A percentile compares a stretch with the other conserved stretches of the same genome.
phyloP scores from a whole-genome alignment of 192 early-diverging fungal genomes.

The Coemansia sp. region DNA sequence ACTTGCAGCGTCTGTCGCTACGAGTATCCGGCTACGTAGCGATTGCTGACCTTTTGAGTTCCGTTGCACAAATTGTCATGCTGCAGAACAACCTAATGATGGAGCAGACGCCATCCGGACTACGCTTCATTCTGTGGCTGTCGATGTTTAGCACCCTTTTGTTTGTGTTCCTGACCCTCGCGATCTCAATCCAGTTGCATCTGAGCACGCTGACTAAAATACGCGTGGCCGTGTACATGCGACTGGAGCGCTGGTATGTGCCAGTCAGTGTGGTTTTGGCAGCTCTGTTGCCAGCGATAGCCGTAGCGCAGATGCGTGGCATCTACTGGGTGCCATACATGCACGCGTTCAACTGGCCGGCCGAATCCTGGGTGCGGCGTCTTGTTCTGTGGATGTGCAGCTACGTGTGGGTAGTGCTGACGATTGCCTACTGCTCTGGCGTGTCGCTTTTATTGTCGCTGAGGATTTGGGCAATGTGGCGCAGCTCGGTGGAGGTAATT shows the following conservation, averaged over 20 bases:
- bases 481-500: conserved; percentile 28
- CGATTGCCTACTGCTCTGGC: conserved; percentile 27
- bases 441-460: conserved; percentile 19
- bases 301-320: conserved; percentile 23
- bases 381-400: conserved; percentile 45
- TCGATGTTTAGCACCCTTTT: conserved; percentile 27
- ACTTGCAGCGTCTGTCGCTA: conserved; percentile 33
- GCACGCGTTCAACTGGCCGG: conserved; percentile 44
- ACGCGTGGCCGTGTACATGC: conserved; percentile 32
- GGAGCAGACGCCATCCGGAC: neutral
- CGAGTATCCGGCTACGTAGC: conserved; percentile 38
- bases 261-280: conserved; percentile 17
- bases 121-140: conserved; percentile 41
- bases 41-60: conserved; percentile 11
- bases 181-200: conserved; percentile 40
- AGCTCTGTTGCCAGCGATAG: conserved; percentile 23
- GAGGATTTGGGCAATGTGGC: conserved; percentile 42
- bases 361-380: neutral
- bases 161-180: conserved; percentile 34
- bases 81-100: conserved; percentile 39
- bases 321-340: conserved; percentile 36
- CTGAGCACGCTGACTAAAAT: conserved; percentile 43
- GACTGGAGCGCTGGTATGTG: conserved; percentile 32
- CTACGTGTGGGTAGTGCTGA: conserved; percentile 33
- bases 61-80: conserved; percentile 21